Base-by-base conservation (phyloP, 2,329 filamentous ascomycete species). In the Beauveria sp. region DNA sequence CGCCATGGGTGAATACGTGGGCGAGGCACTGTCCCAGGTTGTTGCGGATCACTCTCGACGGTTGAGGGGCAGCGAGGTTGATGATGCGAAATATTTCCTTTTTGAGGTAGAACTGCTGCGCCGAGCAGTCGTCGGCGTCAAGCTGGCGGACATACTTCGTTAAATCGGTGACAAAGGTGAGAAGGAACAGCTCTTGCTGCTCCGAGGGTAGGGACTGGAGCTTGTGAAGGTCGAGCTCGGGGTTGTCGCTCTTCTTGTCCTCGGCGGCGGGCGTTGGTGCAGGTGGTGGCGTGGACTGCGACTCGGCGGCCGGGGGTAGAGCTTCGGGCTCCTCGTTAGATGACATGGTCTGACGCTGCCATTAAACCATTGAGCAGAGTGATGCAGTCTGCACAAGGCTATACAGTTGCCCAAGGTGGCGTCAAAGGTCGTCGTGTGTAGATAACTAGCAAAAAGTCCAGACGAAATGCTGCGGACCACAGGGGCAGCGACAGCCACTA, bases 41-140 rank as follows among this genome's bases (percentile, higher is more conserved):
- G 76, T 93, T 95, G 68, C 95, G 86, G 71, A 97, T 89, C 46
- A 96, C 89, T 72, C 95, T 85, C 48, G 91, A 93, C 43, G 93
- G 91, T 53, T 89, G 84, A 61, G 93, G 93, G 50, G 91, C 85
- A 46, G 91, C 83, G 45, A 99, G 84, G 69, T 88, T 92, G 73
- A 99, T 84, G 72, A 99, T 89, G 76, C 96, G 91, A 74, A 98
- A 90, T 67, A 97, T 83, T 80, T 98, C 92, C 73, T 90, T 93
- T 77, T 97, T 97, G 69, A 99, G 82, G 72, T 91, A 90, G 69
- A 92, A 87, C 75, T 99, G 95, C 76, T 97, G 90, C 14, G 90
- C 85, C 24, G 90, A 93, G 67, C 93, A 89, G 71, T 90, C 89
- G 67, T 96, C 91, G 64, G 86, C 81, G 59, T 86, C 84, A 52